Percentiles rank a stretch among this genome's conserved stretches.
Conservation (phyloP, 75 land plant genomes). For the Pseudotsuga menziesii region DNA sequence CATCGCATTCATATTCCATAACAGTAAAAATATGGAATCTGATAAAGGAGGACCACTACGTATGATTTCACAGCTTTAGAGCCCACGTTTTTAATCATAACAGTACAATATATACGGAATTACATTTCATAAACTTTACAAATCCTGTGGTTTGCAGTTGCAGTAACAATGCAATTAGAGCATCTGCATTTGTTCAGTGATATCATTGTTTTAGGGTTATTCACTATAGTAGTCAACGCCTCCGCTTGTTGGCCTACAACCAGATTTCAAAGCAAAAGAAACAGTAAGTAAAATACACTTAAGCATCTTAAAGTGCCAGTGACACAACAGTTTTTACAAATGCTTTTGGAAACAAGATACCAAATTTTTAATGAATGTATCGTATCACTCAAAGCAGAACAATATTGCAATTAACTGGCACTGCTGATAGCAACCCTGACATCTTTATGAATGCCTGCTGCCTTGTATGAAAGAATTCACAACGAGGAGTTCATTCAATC, state of each 20-base stretch:
- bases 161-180: neutral
- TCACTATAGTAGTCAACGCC: constrained; percentile 30
- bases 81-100: too few species aligned
- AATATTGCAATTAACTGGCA: neutral
- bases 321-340: neutral
- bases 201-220: constrained; percentile 3
- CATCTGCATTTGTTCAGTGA: neutral
- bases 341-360: neutral
- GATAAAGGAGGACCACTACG: neutral
- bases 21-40: neutral
- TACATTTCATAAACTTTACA: neutral
- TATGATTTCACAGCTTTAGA: neutral
- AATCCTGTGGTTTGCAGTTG: neutral
- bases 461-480: neutral
- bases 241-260: constrained; percentile 75
- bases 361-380: neutral
- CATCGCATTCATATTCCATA: neutral
- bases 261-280: neutral
- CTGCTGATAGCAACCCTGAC: neutral
- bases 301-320: neutral
- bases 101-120: neutral
- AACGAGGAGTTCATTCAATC: neutral
- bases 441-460: neutral
- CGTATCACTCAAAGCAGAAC: neutral
- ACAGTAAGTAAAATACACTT: neutral